Conservation (phyloP, 2,329 filamentous ascomycete species). For the Xylaria sp. region DNA sequence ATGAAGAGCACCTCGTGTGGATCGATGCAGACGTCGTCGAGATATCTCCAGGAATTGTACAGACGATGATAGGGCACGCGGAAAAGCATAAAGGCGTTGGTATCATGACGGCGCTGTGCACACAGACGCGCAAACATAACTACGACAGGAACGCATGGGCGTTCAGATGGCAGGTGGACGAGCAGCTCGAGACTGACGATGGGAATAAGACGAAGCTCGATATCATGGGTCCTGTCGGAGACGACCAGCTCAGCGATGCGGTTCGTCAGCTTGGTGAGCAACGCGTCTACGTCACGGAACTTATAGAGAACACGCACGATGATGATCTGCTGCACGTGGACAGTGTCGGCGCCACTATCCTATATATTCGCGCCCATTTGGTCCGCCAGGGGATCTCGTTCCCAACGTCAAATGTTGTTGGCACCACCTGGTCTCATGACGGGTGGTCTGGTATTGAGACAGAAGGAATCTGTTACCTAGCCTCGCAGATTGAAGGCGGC, state of each 20-base stretch:
- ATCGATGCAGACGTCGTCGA: conserved; percentile 53
- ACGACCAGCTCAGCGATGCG: conserved; percentile 37
- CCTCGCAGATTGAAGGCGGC: conserved; percentile 44
- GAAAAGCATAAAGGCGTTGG: conserved; percentile 43
- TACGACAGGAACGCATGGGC: conserved; percentile 54
- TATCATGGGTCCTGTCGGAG: conserved; percentile 40
- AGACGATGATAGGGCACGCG: conserved; percentile 49
- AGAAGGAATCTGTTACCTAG: conserved; percentile 52
- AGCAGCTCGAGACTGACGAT: not conserved
- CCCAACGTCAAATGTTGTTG: conserved; percentile 50
- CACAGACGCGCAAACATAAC: conserved; percentile 48
- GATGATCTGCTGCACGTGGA: conserved; percentile 50
- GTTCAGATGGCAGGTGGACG: conserved; percentile 32
- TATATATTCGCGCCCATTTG: conserved; percentile 50
- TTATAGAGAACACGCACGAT: conserved; percentile 45
- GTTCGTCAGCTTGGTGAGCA: conserved; percentile 40
- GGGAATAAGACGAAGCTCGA: conserved; percentile 24
- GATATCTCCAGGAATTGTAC: conserved; percentile 48
- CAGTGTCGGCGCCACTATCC: conserved; percentile 51
- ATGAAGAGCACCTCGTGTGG: conserved; percentile 52
- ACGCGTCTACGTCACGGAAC: conserved; percentile 42
- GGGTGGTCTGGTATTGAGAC: conserved; percentile 53
- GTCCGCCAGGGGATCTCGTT: conserved; percentile 51
- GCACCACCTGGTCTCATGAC: conserved; percentile 51
- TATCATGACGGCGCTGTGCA: conserved; percentile 51